Conservation (phyloP, 2,329 filamentous ascomycete genomes). For the Aureobasidium sp. region DNA sequence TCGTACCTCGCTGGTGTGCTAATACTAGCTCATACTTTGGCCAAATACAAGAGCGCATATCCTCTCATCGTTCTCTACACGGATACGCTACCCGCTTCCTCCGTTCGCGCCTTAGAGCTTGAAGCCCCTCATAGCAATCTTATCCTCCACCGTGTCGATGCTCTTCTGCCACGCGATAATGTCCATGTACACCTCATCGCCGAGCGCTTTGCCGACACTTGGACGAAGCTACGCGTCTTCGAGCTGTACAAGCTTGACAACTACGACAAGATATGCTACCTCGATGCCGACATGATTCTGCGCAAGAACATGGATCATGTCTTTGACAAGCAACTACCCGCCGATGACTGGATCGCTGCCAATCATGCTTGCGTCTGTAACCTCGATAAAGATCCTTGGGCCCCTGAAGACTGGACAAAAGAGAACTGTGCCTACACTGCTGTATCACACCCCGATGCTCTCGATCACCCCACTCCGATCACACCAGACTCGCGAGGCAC, state of each 20-base stretch:
- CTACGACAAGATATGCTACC: slow-evolving; percentile 40
- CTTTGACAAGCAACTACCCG: slow-evolving; percentile 36
- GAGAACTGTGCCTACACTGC: slow-evolving; percentile 45
- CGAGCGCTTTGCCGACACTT: slow-evolving; percentile 47
- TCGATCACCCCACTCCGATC: slow-evolving; percentile 30
- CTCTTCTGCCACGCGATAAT: slow-evolving; percentile 34
- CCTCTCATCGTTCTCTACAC: slow-evolving; percentile 47
- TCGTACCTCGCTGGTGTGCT: slow-evolving; percentile 48
- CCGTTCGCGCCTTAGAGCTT: slow-evolving; percentile 35
- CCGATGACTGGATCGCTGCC: slow-evolving; percentile 38
- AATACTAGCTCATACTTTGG: slow-evolving; percentile 43
- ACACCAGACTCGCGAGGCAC: slow-evolving; percentile 30
- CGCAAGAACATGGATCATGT: slow-evolving; percentile 39
- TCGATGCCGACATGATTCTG: slow-evolving; percentile 48
- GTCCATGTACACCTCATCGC: slow-evolving; percentile 38
- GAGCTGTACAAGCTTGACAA: slow-evolving; percentile 30
- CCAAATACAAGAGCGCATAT: slow-evolving; percentile 38
- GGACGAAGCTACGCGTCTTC: slow-evolving; percentile 51
- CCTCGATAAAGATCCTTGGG: slow-evolving; percentile 44
- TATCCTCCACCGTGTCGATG: slow-evolving; percentile 33
- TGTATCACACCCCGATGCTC: slow-evolving; percentile 31
- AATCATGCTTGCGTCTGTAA: slow-evolving; percentile 49
- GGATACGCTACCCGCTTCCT: slow-evolving; percentile 33
- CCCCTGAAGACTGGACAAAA: slow-evolving; percentile 40
- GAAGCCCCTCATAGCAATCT: slow-evolving; percentile 38